Evolutionary conservation across 805 yeast genomes (phyloP).

Genomic region (Yarrowia sp.): DNA sequence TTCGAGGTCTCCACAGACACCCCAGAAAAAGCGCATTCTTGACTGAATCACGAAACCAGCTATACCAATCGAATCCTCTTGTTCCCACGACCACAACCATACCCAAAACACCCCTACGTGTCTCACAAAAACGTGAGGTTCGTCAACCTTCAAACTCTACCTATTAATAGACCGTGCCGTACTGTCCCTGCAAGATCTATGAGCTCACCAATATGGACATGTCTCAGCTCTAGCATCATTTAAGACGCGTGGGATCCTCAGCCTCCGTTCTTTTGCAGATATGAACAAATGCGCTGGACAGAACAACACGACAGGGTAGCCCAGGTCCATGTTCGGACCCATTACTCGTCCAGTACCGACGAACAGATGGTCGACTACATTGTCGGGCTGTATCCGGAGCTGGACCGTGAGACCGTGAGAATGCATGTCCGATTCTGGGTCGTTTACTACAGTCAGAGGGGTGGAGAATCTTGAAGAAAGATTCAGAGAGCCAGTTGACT

Average conservation of each 20-base stretch:
- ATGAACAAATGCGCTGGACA: slow-evolving; percentile 36
- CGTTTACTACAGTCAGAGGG: slow-evolving; percentile 17
- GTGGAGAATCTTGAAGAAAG: background rate
- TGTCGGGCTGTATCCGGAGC: slow-evolving; percentile 9
- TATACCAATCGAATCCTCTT: background rate
- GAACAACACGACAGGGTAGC: slow-evolving; percentile 38
- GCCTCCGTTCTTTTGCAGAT: background rate
- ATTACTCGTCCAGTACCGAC: background rate
- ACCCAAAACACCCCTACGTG: background rate
- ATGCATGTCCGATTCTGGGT: slow-evolving; percentile 30
- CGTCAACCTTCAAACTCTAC: background rate
- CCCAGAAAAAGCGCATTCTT: background rate
- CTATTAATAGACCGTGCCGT: slow-evolving; percentile 27
- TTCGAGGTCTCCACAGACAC: background rate
- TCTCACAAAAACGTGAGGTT: background rate
- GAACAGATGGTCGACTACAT: slow-evolving; percentile 30
- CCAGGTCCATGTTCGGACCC: slow-evolving; percentile 21
- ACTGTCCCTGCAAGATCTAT: slow-evolving; percentile 22
- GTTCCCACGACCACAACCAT: background rate
- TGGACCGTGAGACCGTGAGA: slow-evolving; percentile 32
- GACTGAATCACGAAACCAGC: background rate
- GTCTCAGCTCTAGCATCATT: slow-evolving; percentile 34
- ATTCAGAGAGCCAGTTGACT: no score
- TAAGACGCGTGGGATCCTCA: slow-evolving; percentile 21
- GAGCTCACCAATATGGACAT: slow-evolving; percentile 25